A percentile compares a stretch with the other conserved stretches of the same genome.
Conservation (phyloP, 2,329 filamentous ascomycete genomes). For the Fusarium tupiense region DNA sequence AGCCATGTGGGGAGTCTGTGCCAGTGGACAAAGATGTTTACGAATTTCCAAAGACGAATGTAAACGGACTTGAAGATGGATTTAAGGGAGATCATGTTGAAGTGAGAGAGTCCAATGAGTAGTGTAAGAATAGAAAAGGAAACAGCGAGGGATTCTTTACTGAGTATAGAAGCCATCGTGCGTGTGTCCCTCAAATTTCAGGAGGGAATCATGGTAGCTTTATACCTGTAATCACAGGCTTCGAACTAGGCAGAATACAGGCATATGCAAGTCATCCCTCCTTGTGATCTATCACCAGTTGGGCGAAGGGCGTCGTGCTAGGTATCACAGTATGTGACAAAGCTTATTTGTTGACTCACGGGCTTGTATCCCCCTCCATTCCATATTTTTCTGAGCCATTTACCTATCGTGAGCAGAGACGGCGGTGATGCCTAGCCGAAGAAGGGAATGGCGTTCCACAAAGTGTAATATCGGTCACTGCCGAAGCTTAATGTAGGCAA, state of each 20-base stretch:
- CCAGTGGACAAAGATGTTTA: constrained; percentile 16
- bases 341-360: neutral
- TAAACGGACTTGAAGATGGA: constrained; percentile 3
- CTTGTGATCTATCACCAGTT: neutral
- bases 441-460: neutral
- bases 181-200: fast-evolving
- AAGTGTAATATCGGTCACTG: neutral
- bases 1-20: constrained; percentile 24
- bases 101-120: neutral
- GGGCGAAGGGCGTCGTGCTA: neutral
- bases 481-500: neutral
- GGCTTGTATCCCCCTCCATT: neutral
- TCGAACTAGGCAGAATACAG: neutral
- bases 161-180: neutral
- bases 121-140: neutral
- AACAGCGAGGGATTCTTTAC: neutral
- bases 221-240: neutral
- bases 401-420: neutral
- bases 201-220: neutral
- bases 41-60: constrained; percentile 14
- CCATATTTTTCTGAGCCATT: too few relatives aligned
- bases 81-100: neutral
- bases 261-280: neutral
- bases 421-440: neutral
- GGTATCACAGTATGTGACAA: neutral